Conservation (phyloP, 1,139 yeast genomes). For the Torulaspora pretoriensis region DNA sequence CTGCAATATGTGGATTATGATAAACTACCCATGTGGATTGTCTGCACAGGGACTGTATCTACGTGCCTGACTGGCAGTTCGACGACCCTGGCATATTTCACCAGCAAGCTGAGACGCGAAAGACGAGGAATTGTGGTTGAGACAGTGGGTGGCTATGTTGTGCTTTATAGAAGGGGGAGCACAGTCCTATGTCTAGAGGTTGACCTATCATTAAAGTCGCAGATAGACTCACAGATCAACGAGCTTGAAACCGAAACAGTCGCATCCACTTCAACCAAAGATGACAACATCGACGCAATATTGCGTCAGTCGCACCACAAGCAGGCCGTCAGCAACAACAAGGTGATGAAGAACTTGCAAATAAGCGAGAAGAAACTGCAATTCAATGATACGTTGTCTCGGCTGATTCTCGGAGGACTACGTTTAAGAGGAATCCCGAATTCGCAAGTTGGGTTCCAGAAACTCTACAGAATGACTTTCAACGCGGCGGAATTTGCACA, state of each 20-base stretch:
- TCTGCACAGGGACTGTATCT: constrained; percentile 1
- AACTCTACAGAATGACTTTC: constrained; percentile 33
- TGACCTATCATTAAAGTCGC: constrained; percentile 4
- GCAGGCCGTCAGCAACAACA: constrained; percentile 13
- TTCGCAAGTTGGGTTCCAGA: constrained; percentile 26
- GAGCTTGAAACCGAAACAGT: constrained; percentile 1
- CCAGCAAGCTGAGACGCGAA: constrained; percentile 24
- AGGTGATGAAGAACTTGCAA: constrained; percentile 18
- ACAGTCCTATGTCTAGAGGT: constrained; percentile 10
- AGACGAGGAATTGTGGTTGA: constrained; percentile 29
- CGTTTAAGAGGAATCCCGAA: constrained; percentile 33
- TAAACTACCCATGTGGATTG: constrained; percentile 32
- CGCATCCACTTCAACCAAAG: constrained; percentile 6
- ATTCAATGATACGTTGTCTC: constrained; percentile 31
- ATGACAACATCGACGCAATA: constrained; percentile 21
- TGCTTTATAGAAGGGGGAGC: constrained; percentile 8
- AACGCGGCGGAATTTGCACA: constrained; percentile 34
- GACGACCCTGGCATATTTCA: constrained; percentile 29
- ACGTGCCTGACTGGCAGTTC: constrained; percentile 27
- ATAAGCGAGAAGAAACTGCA: constrained; percentile 24
- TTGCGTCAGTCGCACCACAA: constrained; percentile 20
- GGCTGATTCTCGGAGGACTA: constrained; percentile 32
- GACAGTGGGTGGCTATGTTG: constrained; percentile 6
- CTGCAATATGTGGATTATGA: constrained; percentile 27
- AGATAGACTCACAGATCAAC: constrained; percentile 12